Percentiles rank a stretch among this genome's conserved stretches.
phyloP scores from a whole-genome alignment of 2,329 filamentous ascomycete genomes.

The Sphaerulina populicola region DNA sequence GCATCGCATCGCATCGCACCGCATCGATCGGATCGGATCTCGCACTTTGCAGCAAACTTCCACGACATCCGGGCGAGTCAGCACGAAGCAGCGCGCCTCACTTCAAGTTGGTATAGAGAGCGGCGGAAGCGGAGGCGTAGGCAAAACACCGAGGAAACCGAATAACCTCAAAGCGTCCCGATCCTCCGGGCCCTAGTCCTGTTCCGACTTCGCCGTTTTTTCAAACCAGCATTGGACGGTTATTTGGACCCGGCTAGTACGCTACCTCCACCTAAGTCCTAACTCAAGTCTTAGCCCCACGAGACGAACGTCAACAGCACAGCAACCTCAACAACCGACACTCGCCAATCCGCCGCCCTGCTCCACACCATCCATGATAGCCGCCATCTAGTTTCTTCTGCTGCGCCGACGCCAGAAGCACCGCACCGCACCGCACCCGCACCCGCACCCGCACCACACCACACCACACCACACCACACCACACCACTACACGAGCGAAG shows the following conservation, averaged over 20 bases:
- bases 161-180: not conserved
- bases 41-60: not conserved
- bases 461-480: not conserved
- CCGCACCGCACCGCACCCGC: not conserved
- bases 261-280: no score
- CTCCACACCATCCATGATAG: not conserved
- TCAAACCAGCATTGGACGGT: constrained; percentile 1
- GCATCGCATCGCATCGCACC: not conserved
- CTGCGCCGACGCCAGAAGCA: not conserved
- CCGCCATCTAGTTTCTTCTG: not conserved
- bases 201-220: constrained; percentile 5
- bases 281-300: not conserved
- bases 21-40: not conserved
- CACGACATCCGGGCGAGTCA: not conserved
- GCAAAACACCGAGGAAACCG: not conserved
- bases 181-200: not conserved
- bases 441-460: not conserved
- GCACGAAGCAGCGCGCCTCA: no score
- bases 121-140: not conserved
- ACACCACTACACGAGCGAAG: not conserved
- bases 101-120: no score
- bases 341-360: not conserved
- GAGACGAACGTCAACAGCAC: not conserved
- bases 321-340: not conserved
- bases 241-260: no score